Base-by-base conservation (phyloP, 495 filamentous ascomycete species). In the Massariosphaeria phaeospora region DNA sequence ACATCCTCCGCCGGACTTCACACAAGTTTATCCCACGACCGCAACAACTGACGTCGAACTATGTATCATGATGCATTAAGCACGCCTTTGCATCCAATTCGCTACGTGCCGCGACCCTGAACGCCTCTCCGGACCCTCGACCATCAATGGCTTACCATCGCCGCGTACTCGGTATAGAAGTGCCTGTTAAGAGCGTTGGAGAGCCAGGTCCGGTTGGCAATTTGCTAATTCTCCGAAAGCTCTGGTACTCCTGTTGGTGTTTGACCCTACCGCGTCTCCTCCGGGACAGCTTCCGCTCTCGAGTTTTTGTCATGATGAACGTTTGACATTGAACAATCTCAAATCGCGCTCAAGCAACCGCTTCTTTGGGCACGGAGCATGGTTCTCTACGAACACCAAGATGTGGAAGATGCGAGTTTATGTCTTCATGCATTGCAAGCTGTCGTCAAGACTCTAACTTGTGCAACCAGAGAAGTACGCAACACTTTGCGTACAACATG, bases 391-490 rank as follows among this genome's bases (percentile, higher is more conserved):
- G 35, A 23, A 36, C 35, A 41, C 25, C 17, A 11, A 36, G 36
- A 2, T 18, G 13, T 21, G 33, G 6, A 20, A 15, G 33, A 11
- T 36, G 30, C 13, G 27, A 3, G 25, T 56, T 42, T 36, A 27
- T 26, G 8, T 9, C 20, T 50, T 57, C 55, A 58, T 58, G 55
- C 55, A 27, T 48, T 56, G 44, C 45, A 30, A 52, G 15, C 20
- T 34, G 39, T 21, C 3, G 31, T 35, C 47, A 3, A 23, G 35
- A 18, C 27, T 36, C 20, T 24, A 8, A 4, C 18, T 49, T 13
- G 39, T n/a, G 27, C 27, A 42, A 45, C 46, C 48, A 9, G 46
- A 31, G 38, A 36, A 29, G 45, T 38, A 44, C 44, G 34, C 18
- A 30, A 52, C 48, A 40, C 23, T 23, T 46, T 48, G 33, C 18